Base-by-base conservation (phyloP, 208 protist genomes). In the Leishmania aethiopica region DNA sequence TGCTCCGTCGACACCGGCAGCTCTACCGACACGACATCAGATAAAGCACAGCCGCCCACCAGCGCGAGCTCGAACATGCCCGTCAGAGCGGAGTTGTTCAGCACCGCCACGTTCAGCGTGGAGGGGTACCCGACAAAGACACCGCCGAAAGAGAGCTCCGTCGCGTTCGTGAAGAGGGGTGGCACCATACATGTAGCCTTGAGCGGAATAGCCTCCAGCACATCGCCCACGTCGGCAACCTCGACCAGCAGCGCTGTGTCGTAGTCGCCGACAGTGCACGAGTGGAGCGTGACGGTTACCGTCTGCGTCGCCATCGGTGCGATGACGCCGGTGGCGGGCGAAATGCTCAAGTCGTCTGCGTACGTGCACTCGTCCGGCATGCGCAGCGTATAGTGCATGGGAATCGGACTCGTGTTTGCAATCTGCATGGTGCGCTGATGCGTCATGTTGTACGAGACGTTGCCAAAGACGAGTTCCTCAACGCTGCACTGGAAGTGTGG, bases 381-480 rank as follows among this genome's bases (percentile, higher is more conserved):
- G 70, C 88, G 92, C 47, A 99, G 86, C 42, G 66, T 62, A 89
- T 95, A 99, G 47, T 91, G 81, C 90, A 99, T 98, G 25, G 97
- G 96, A 45, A 99, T 96, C 17, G 98, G 95, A 62, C 97, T 98
- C 32, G 98, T 99, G 89, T 99, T 99, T 79, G 86, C 66, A 72
- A 99, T 90, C 47, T 91, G 47, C 53, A 99, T 86, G 11, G 77
- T 86, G 28, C 88, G 87, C 28, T 75, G 77, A 84, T 98, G 93
- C 78, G 90, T 84, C 79, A 98, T 98, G 82, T 96, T 96, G 88
- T 97, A 98, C 19, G 97, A 96, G 19, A 99, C 96, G 75, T 95
- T 96, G 70, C 97, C 97, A 93, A 98, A 99, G 86, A 98, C 94
- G 37, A 99, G 79, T 84, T 95, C 93, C 55, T 97, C 89, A 25